phyloP scores from a whole-genome alignment of 495 filamentous ascomycete genomes.

The Platismatia glauca region DNA sequence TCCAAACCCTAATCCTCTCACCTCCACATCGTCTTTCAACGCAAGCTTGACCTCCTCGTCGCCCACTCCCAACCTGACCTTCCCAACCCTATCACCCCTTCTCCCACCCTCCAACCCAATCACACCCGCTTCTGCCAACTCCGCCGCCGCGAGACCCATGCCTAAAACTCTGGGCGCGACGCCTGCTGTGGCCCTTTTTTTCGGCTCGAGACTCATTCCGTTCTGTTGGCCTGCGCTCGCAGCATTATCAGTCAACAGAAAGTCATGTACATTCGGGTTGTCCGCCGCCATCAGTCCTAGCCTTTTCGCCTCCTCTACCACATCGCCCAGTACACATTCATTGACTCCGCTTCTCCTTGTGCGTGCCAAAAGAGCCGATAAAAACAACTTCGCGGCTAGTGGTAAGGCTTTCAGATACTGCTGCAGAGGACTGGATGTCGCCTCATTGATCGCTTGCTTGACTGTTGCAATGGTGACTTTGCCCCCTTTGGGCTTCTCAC shows the following conservation, averaged over 20 bases:
- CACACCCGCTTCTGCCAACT: conserved; percentile 78
- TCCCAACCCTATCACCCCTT: conserved; percentile 74
- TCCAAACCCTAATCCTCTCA: conserved; percentile 57
- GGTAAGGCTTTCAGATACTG: conserved; percentile 75
- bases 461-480: conserved; percentile 85
- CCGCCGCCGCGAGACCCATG: conserved; percentile 63
- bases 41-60: conserved; percentile 86
- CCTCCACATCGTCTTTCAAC: conserved; percentile 79
- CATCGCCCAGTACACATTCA: conserved; percentile 82
- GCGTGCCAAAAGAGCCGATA: conserved; percentile 69
- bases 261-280: conserved; percentile 17
- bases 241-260: conserved; percentile 12
- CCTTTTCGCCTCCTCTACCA: conserved; percentile 78
- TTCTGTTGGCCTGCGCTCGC: background rate
- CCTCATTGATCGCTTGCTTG: conserved; percentile 89
- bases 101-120: conserved; percentile 67
- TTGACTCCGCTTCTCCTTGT: conserved; percentile 75
- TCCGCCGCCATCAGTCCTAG: conserved; percentile 56
- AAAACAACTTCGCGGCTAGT: conserved; percentile 71
- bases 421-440: conserved; percentile 84
- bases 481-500: conserved; percentile 27
- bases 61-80: conserved; percentile 73
- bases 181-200: conserved; percentile 26
- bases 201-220: background rate
- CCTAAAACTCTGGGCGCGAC: conserved; percentile 50